Base-by-base conservation (phyloP, 139 green algal genomes). In the Auxenochlorella pyrenoidosa region DNA sequence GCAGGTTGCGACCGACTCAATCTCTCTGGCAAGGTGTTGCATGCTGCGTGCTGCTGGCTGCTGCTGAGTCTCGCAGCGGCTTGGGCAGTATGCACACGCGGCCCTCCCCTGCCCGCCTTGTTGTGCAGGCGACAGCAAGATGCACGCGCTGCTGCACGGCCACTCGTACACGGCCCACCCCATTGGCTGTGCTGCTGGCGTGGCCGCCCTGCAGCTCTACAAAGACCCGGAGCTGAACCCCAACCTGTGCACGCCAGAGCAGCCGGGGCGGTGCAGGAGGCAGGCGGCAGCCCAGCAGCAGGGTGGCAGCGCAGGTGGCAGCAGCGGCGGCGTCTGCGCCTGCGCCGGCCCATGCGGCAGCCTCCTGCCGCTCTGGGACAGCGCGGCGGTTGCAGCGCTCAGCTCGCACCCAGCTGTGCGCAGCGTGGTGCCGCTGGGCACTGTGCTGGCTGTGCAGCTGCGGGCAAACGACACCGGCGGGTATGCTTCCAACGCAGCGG, bases 161-260 rank as follows among this genome's bases (percentile, higher is more conserved):
- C 97, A 99, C 92, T 99, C 96, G 21, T 99, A 99, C 94, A 98
- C 96, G 0, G 97, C 95, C 5, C 96, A 98, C 91, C 93, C 97
- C 59, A 89, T 96, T 1, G 97, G 96, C 58, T 99, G 96, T 86
- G 93, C 93, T 0, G 94, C 95, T 5, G 94, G 94, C n/a, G 44
- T 94, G 13, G 91, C 93, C 21, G 91, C 97, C 6, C 86, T 99
- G 26, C 51, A 91, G 34, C 85, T 95, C 30, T 95, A 96, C 68
- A 83, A 82, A 19, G 89, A 94, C 86, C 91, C 94, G 3, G 54
- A 41, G 0, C 83, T 85, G 40, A 99, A 99, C 90, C 93, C 93
- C 44, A 98, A 97, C 92, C 43, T 95, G 15, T 94, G 89, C 88
- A 78, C 73, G 26, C 91, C 91, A 21, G 32, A 58, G 22, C 44